These are phyloP conservation scores for Leccinellum luteum DNA, from an alignment of 768 basidiomycete genomes.

Conservation along the genomic window DNA sequence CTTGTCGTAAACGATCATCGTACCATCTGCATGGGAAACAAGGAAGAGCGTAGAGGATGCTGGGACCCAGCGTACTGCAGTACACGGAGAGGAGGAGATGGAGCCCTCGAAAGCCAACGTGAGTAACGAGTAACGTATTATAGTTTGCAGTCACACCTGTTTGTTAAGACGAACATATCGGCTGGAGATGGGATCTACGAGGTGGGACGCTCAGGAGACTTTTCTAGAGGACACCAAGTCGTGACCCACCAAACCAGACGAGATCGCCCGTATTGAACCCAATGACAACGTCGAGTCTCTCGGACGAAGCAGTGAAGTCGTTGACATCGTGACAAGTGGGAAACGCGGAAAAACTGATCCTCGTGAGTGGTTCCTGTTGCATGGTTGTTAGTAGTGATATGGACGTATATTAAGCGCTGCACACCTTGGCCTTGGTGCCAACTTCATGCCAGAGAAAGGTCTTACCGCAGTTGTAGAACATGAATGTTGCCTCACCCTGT, in stretches of 20 bases:
- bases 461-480: conserved; percentile 87
- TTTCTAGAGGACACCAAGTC: not conserved
- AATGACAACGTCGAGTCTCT: conserved; percentile 83
- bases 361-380: conserved; percentile 79
- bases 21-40: conserved; percentile 85
- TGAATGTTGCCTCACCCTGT: conserved; percentile 80
- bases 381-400: conserved; percentile 8
- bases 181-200: conserved; percentile 70
- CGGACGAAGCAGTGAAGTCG: conserved; percentile 66
- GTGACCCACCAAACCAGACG: conserved; percentile 82
- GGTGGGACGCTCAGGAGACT: conserved; percentile 4
- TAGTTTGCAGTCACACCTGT: conserved; percentile 45
- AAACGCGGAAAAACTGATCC: conserved; percentile 80
- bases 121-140: conserved; percentile 7
- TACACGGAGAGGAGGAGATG: conserved; percentile 78
- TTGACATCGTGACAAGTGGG: conserved; percentile 95
- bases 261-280: conserved; percentile 96
- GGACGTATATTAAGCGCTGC: conserved; percentile 8
- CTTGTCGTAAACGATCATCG: conserved; percentile 86
- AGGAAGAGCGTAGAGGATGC: conserved; percentile 77
- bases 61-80: conserved; percentile 90
- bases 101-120: conserved; percentile 49
- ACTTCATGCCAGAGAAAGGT: conserved; percentile 84
- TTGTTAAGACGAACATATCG: conserved; percentile 89
- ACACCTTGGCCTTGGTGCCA: conserved; percentile 80